Base-by-base conservation (phyloP, 2,329 filamentous ascomycete genomes). In the Cercospora zeae-maydis region DNA sequence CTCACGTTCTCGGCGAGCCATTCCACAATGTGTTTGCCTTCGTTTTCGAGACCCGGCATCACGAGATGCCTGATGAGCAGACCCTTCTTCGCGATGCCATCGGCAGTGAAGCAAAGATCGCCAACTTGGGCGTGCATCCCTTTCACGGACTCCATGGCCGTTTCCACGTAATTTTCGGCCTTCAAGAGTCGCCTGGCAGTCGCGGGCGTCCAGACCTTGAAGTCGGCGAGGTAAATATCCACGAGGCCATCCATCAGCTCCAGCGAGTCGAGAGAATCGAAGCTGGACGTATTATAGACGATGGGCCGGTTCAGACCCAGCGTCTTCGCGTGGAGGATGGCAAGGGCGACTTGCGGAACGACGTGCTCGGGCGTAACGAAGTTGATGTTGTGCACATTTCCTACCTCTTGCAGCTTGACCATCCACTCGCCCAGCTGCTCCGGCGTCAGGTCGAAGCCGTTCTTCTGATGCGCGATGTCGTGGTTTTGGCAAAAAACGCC, bases 361-460 rank as follows among this genome's bases (percentile, higher is more conserved):
- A 96, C 89, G 74, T 96, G 92, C 73, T 96, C 91, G 0, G 91
- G 91, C 0, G 91, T 96, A 62, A 96, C 84, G 21, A 93, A 84
- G 75, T 96, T 95, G 81, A 96, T 93, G 74, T 95, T 95, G 78
- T 96, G 91, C n/a, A 91, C 89, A 8, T 82, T 79, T n/a, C 90
- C 61, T 2, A 91, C 83, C 30, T 90, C 82, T 74, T 95, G 91
- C 47, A 96, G 79, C 77, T 95, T 95, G 62, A 95, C 71, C 76
- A 89, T 93, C 91, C 91, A 95, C 58, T 89, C 87, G 4, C 84
- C 91, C 4, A 96, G 82, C 73, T 92, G 84, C 74, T 93, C 89
- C 0, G 90, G 89, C 0, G 87, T 89, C 31, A 95, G 78, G 68
- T 93, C 88, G 76, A 91, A 89, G 1, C 91, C 91, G 51, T 91